Evolutionary conservation across 257 asterid species (phyloP), one percentile per base, ranked within the genome.

Genomic region (Prunella vulgaris): DNA sequence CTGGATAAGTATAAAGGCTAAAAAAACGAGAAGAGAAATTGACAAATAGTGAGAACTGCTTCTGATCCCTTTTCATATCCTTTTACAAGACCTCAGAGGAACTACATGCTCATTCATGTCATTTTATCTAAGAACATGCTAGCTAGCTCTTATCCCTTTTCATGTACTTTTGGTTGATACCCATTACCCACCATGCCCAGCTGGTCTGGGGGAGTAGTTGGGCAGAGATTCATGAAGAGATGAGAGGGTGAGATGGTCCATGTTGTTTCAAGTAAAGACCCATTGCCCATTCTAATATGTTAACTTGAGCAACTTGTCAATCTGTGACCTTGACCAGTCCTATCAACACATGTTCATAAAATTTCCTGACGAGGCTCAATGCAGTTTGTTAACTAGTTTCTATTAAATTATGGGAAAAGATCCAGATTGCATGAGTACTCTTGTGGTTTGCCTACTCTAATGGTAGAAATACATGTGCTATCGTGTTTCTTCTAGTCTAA

Each of bases 401-500:
- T 18, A 3, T 12, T 6, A 56, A 68, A 35, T 25, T 3, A 20
- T 35, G 25, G 51, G 35, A 49, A 4, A 64, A 24, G 12, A 64
- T 63, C 35, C 17, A 25, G 24, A 22, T 27, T 64, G 25, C 44
- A 22, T 0, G 28, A 2, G 17, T 12, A 35, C 24, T 10, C 7
- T 38, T 10, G 28, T 27, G 1, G 60, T 53, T 51, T 24, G 49
- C 59, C 30, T 54, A 40, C 28, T 60, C 53, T 46, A 30, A 20
- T 69, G 37, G 54, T 18, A n/a, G 24, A 70, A 40, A 24, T 13
- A 44, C 44, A 65, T 42, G 53, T 52, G 25, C 27, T 3, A 13
- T 27, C 49, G 13, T 42, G 66, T 44, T 20, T n/a, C n/a, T n/a
- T n/a, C n/a, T n/a, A 33, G 24, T 56, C 60, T 67, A 53, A 72